Evolutionary conservation across 2,329 filamentous ascomycete genomes (phyloP).

Genomic region (Kalmusia sp.): DNA sequence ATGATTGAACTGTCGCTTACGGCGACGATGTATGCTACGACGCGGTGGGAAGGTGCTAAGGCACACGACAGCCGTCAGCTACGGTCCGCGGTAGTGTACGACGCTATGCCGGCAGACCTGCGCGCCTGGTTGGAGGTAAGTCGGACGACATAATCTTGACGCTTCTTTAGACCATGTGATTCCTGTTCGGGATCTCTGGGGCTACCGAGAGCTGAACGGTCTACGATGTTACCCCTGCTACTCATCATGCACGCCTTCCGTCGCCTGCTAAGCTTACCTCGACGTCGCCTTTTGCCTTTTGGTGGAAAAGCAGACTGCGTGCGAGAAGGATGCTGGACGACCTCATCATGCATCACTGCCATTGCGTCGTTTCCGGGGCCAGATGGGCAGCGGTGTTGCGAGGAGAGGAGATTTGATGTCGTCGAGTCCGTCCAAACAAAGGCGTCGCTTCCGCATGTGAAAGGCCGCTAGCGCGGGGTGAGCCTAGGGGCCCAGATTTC

Average conservation of each 20-base stretch:
- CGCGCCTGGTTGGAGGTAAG: conserved; percentile 3
- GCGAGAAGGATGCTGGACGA: background rate
- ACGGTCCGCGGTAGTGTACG: conserved; percentile 4
- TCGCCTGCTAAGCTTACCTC: conserved; percentile 7
- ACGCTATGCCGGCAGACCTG: background rate
- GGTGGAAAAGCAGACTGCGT: background rate
- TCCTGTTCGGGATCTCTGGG: background rate
- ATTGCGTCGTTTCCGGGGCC: background rate
- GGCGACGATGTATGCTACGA: conserved; percentile 3
- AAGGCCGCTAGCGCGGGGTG: background rate
- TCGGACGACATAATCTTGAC: conserved; percentile 3
- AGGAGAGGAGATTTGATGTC: background rate
- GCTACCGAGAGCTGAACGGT: background rate
- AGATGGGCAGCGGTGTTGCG: background rate
- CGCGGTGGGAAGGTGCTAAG: conserved; percentile 18
- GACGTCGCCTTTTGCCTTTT: conserved; percentile 1
- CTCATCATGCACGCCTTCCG: conserved; percentile 9
- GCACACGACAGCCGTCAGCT: conserved; percentile 3
- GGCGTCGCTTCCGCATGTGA: conserved; percentile 8
- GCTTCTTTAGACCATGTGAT: conserved; percentile 5
- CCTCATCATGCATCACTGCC: no score
- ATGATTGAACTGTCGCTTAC: conserved; percentile 3
- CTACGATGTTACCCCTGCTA: conserved; percentile 11
- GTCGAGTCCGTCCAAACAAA: conserved; percentile 1
- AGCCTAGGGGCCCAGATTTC: conserved; percentile 1